Base-by-base conservation (phyloP, 345 rosid species). In the Streptanthus diversifolius region DNA sequence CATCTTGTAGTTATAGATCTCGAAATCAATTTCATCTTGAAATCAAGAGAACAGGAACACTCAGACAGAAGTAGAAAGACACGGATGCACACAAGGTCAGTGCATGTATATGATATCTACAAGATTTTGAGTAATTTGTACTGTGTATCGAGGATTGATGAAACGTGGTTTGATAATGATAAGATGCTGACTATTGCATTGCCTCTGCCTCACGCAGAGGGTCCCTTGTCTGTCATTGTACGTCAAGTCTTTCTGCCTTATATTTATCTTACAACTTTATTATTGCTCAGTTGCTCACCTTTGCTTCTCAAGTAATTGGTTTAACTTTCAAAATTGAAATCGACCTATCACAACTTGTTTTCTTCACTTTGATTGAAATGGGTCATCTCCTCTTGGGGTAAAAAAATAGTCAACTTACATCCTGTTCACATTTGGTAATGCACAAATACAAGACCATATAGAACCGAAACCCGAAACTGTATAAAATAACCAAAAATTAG, bases 111-210 rank as follows among this genome's bases (percentile, higher is more conserved):
- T 62, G 52, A 41, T 4, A 48, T 21, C 33, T 49, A 21, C 22
- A 65, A 48, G 35, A 33, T 12, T 22, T 51, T 53, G 7, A 3
- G 29, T 13, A 19, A 30, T 3, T 18, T 44, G 45, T 32, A 56
- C n/a, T 14, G 24, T 44, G 45, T 33, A 35, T 25, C 8, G 22
- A 49, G 22, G 24, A 37, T 14, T 67, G 55, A 63, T 12, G 70
- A 72, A 29, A 32, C 35, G 18, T 63, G 55, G 55, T 30, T 61
- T 63, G 54, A 32, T 53, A 51, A 72, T 72, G 36, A 63, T 72
- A 71, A 51, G 22, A 39, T 62, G 18, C 62, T 71, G 62, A 62
- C 62, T 39, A 49, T 71, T 71, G 62, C 24, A 51, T 39, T 71
- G 35, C 43, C 52, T 51, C 69, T 71, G 40, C 8, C 3, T 15